Conservation (phyloP, 306 rosid genomes). For the Acmispon strigosus region DNA sequence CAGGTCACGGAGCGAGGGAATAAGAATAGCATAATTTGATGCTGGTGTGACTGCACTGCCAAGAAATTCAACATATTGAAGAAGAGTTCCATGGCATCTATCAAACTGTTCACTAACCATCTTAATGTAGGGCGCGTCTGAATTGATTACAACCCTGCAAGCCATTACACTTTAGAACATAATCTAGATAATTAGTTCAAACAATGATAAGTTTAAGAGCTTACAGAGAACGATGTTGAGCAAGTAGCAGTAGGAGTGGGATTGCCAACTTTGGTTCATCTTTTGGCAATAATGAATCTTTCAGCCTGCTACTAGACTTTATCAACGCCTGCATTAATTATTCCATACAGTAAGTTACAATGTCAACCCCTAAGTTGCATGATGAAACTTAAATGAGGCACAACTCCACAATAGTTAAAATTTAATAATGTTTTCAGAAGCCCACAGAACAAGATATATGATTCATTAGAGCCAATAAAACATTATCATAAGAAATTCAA, state of each 20-base stretch:
- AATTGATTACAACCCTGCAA: constrained; percentile 81
- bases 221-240: constrained; percentile 98
- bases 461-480: neutral
- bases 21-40: constrained; percentile 65
- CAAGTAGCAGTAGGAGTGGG: constrained; percentile 85
- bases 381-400: neutral
- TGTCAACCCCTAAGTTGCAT: neutral
- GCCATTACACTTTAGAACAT: constrained; percentile 16
- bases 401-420: neutral
- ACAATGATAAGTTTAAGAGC: constrained; percentile 19
- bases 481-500: neutral
- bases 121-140: constrained; percentile 93
- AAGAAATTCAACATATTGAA: constrained; percentile 92
- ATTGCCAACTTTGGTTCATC: constrained; percentile 85
- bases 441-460: constrained; percentile 3
- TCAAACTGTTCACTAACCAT: constrained; percentile 97
- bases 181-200: neutral
- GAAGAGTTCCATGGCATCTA: constrained; percentile 94
- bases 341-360: constrained; percentile 4
- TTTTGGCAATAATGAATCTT: constrained; percentile 83
- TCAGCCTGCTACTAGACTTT: constrained; percentile 87
- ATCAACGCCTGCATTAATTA: constrained; percentile 60
- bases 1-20: constrained; percentile 83
- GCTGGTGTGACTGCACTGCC: constrained; percentile 78
- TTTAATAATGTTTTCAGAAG: neutral